Conservation (phyloP, 257 asterid species). For the Przewalskia tangutica region DNA sequence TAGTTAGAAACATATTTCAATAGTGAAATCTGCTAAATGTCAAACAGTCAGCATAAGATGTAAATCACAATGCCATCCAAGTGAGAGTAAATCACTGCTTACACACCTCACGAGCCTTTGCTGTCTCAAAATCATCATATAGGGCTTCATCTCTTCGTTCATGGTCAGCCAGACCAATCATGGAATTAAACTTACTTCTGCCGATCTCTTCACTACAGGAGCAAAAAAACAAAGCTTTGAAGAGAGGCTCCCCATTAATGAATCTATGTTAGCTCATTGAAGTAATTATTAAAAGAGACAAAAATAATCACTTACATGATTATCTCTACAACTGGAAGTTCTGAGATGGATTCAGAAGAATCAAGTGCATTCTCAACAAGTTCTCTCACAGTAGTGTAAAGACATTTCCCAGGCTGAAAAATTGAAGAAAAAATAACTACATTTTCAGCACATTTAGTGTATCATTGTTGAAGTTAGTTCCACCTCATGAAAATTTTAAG, state of each 20-base stretch:
- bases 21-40: slow-evolving; percentile 1
- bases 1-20: slow-evolving; percentile 5
- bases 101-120: slow-evolving; percentile 70
- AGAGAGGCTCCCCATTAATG: background rate
- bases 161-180: slow-evolving; percentile 73
- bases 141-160: slow-evolving; percentile 70
- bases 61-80: background rate
- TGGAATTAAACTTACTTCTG: slow-evolving; percentile 53
- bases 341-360: slow-evolving; percentile 81
- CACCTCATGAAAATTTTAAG: background rate
- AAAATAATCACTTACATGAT: slow-evolving; percentile 44
- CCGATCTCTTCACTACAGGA: slow-evolving; percentile 71
- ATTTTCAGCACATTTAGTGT: background rate
- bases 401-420: slow-evolving; percentile 73
- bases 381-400: slow-evolving; percentile 87
- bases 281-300: background rate
- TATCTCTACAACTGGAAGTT: slow-evolving; percentile 72
- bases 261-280: background rate
- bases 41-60: background rate
- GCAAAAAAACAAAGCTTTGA: background rate
- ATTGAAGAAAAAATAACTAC: slow-evolving; percentile 1
- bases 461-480: background rate
- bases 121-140: slow-evolving; percentile 83
- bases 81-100: background rate
- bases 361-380: slow-evolving; percentile 95